Base-by-base conservation (phyloP, 2,329 filamentous ascomycete genomes). In the Microsporum ferrugineum region DNA sequence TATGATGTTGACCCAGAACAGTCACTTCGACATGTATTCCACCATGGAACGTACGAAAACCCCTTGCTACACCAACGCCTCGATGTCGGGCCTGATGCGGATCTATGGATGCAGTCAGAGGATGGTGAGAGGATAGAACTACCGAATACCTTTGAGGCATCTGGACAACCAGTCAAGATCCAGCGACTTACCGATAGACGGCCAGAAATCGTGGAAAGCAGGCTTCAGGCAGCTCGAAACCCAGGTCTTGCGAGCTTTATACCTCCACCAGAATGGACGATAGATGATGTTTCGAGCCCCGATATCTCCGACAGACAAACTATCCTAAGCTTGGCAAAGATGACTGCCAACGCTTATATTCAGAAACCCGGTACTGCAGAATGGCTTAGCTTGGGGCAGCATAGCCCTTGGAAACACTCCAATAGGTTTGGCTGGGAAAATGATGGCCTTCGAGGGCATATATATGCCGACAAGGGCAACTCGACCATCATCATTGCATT, bases 291-390 rank as follows among this genome's bases (percentile, higher is more conserved):
- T 0, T 71, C 83, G 0, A 88, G 86, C 0, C 94, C 94, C 1
- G 87, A 97, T 72, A 77, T 95, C 53, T 89, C 88, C 2, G 88
- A 96, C 72, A 94, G 89, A 73, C 82, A 87, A 63, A 96, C 90
- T 0, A 81, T 99, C 10, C 71, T 97, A 65, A 89, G 82, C 56
- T 82, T 97, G 70, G 92, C 94, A 0, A 84, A 87, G 67, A 95
- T 97, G 84, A 87, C 91, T 0, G 84, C 90, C 57, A 85, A 97
- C 70, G 91, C 94, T 38, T 99, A 99, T 71, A 88, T 95, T 10
- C 79, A 88, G 61, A 82, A 83, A 58, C 86, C 88, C 2, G 80
- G 80, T 8, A 81, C 85, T 57, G 83, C 85, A 2, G 87, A 95
- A 65, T 97, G 94, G 92, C 80, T 89, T 65, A 88, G 91, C 65